Percentiles rank a stretch among this genome's conserved stretches.
Evolutionary conservation across 1,284 basidiomycete genomes (phyloP).

Genomic region (Marasmius sp.): DNA sequence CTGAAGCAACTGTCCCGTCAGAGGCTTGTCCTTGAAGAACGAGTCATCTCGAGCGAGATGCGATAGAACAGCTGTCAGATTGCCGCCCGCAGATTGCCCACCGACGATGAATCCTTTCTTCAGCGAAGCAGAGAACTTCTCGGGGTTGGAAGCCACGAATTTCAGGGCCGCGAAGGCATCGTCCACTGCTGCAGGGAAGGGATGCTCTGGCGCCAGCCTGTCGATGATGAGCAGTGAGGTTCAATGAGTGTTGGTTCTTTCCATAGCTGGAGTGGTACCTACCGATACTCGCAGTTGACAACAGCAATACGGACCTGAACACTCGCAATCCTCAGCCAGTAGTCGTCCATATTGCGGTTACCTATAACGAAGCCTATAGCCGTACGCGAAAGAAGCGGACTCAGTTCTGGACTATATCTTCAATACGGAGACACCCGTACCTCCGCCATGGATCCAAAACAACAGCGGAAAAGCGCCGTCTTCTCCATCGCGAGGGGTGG

Average conservation of each 20-base stretch:
- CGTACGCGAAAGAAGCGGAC: not conserved
- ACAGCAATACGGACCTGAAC: not conserved
- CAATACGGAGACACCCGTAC: not conserved
- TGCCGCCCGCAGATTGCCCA: conserved; percentile 10
- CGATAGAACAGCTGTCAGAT: conserved; percentile 6
- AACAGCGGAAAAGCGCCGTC: not conserved
- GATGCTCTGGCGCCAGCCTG: not conserved
- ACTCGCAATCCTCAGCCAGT: not conserved
- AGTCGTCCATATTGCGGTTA: not conserved
- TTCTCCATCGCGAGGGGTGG: not conserved
- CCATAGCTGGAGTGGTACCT: not conserved
- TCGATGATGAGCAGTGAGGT: too few relatives aligned
- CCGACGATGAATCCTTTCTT: conserved; percentile 12
- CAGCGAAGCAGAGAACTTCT: not conserved
- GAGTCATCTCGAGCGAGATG: conserved; percentile 15
- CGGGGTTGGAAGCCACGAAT: not conserved
- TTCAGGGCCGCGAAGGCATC: not conserved
- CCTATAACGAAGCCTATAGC: not conserved
- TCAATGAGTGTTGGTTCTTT: not conserved
- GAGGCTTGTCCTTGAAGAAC: conserved; percentile 3
- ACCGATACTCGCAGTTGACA: conserved; percentile 1
- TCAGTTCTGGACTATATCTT: not conserved
- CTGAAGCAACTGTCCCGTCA: conserved; percentile 14
- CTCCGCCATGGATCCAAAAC: not conserved
- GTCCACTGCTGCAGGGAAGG: not conserved